Base-by-base conservation (phyloP, 768 basidiomycete species). In the Xerocomellus intermedius region DNA sequence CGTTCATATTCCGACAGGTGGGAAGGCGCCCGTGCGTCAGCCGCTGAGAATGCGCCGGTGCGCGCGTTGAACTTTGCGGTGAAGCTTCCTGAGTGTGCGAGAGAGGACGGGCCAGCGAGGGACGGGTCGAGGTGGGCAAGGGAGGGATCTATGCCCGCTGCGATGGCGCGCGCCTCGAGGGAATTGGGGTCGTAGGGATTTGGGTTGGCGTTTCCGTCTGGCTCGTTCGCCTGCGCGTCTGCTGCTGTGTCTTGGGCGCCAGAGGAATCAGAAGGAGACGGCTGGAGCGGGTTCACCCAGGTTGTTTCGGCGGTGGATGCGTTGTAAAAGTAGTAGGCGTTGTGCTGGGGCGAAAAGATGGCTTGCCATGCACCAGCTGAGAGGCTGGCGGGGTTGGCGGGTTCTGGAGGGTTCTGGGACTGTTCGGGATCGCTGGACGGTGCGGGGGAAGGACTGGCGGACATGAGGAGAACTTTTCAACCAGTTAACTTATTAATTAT, bases 321-420 rank as follows among this genome's bases (percentile, higher is more conserved):
- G 71, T 92, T 94, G 78, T 79, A 89, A 75, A 92, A 94, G 70
- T 94, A 94, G 73, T 94, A 94, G 10, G 88, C 79, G 69, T 82
- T 87, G 74, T 89, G 83, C 57, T 85, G 77, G 1, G 89, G 82
- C 1, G 90, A 85, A 73, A 79, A 93, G 30, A 94, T 79, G 36
- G 91, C 91, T 69, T 92, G 91, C 91, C 91, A 93, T 26, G 80
- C 72, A 50, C 65, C 64, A 17, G 62, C 64, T 19, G 67, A 66
- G 50, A 66, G 61, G 60, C 32, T 62, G 51, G 49, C 58, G 49
- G 38, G 55, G 28, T n/a, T n/a, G n/a, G n/a, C n/a, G n/a, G n/a
- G n/a, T n/a, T n/a, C n/a, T n/a, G n/a, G n/a, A n/a, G n/a, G n/a
- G n/a, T n/a, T n/a, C n/a, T n/a, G n/a, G n/a, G n/a, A n/a, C n/a